Evolutionary conservation across 768 basidiomycete species (phyloP).

Genomic region (Pleurotus djamor): DNA sequence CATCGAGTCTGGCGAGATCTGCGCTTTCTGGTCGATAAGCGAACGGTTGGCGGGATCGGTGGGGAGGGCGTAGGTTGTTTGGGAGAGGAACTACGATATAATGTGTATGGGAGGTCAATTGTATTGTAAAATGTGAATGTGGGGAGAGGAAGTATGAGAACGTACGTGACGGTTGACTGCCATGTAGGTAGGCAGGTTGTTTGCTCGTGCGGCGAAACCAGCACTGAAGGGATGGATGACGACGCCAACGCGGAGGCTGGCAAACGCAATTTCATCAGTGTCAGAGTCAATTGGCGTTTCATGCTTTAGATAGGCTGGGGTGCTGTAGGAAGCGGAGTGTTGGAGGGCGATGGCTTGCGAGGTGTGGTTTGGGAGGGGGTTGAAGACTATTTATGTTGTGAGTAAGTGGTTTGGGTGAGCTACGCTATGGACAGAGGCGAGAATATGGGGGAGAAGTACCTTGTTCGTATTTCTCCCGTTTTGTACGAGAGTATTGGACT

Average conservation of each 20-base stretch:
- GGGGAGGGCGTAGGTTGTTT: slow-evolving; percentile 50
- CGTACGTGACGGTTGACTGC: slow-evolving; percentile 80
- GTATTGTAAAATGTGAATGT: too few relatives aligned
- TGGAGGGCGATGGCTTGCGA: slow-evolving; percentile 50
- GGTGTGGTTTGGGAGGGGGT: slow-evolving; percentile 37
- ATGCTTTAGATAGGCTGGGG: background rate
- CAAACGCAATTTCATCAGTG: slow-evolving; percentile 26
- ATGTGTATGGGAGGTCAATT: background rate
- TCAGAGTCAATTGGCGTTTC: slow-evolving; percentile 23
- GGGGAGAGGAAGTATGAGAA: slow-evolving; percentile 2
- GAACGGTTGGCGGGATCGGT: slow-evolving; percentile 60
- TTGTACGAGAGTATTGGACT: slow-evolving; percentile 69
- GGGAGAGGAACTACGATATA: slow-evolving; percentile 44
- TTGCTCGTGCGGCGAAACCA: slow-evolving; percentile 67
- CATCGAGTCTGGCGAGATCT: slow-evolving; percentile 80
- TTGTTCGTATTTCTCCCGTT: slow-evolving; percentile 55
- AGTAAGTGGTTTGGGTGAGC: background rate
- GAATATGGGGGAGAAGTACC: slow-evolving; percentile 29
- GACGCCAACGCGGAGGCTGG: slow-evolving; percentile 63
- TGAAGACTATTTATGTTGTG: slow-evolving; percentile 35
- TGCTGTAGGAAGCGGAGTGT: slow-evolving; percentile 52
- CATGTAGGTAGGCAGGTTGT: slow-evolving; percentile 73
- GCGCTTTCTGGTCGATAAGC: slow-evolving; percentile 77
- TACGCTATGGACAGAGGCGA: background rate
- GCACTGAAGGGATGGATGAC: slow-evolving; percentile 51